Evolutionary conservation across 2,329 filamentous ascomycete species (phyloP), one percentile per base, ranked within the genome.

Genomic region (Ophiostoma piceae): DNA sequence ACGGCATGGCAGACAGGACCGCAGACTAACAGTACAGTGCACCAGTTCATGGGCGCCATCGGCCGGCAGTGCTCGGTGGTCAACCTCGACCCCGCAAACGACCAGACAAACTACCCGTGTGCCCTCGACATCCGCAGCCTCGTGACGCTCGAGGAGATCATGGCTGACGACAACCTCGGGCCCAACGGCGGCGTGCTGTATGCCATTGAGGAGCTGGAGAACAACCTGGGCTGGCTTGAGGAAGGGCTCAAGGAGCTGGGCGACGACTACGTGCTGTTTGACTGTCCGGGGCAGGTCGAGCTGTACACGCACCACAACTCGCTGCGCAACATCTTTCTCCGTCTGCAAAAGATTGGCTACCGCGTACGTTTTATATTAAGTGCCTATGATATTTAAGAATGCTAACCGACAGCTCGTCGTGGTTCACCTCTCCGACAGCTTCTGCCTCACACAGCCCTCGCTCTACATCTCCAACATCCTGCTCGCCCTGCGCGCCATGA

Each of bases 51-150:
- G 85, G 90, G 90, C 74, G 94, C 95, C 73, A 97, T 99, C 78
- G 93, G 94, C 72, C 90, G 95, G 70, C 94, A 96, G 79, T 97
- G 92, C 82, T 96, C 92, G 19, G 89, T 98, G 51, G 92, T 97
- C 71, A 99, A 99, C 78, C 89, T 99, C 74, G 95, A 99, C 80
- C 95, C 95, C 35, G 95, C 95, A 69, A 99, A 99, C 83, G 94
- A 98, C 77, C 89, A 90, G 71, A 95, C 93, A 1, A 91, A 88
- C 72, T 99, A 98, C 79, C 89, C 90, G 26, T 92, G 90, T 76
- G 94, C 94, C 5, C 85, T 99, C 74, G 95, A 99, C 77, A 94
- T 99, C 69, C 90, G 95, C 72, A 87, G 91, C 70, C 83, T 99
- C 0, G 88, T 98, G 47, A 96, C 92, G 9, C 84, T 99, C 9